Conservation (phyloP, 2,329 filamentous ascomycete species). For the Epichloe hybrida region DNA sequence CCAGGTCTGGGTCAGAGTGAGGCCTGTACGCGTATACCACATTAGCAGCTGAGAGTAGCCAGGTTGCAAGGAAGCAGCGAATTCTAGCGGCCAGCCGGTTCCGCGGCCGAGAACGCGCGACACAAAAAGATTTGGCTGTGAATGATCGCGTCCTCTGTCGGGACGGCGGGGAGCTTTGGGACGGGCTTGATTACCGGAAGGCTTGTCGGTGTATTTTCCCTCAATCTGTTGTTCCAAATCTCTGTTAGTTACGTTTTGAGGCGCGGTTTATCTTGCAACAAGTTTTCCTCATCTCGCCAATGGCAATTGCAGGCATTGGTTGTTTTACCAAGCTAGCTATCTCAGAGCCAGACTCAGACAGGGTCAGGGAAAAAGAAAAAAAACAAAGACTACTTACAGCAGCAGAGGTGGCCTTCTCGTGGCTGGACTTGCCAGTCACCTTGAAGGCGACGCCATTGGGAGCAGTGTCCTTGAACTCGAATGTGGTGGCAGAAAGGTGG, state of each 20-base stretch:
- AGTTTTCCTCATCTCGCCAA: background rate
- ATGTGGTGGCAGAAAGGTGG: constrained; percentile 69
- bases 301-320: background rate
- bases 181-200: constrained; percentile 53
- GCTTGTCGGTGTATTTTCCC: constrained; percentile 86
- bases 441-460: constrained; percentile 99
- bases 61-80: constrained; percentile 16
- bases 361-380: background rate
- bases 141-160: constrained; percentile 7
- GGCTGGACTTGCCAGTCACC: constrained; percentile 95
- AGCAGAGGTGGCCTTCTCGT: constrained; percentile 85
- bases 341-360: background rate
- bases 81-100: constrained; percentile 23
- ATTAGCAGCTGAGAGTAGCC: constrained; percentile 44
- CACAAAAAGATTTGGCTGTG: constrained; percentile 13
- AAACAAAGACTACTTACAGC: constrained; percentile 51
- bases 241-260: background rate
- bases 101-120: constrained; percentile 28
- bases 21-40: constrained; percentile 52
- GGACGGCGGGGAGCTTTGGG: constrained; percentile 6
- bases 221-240: constrained; percentile 41
- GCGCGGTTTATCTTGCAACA: background rate
- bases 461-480: constrained; percentile 99
- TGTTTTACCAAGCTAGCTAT: background rate
- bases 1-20: constrained; percentile 96